Evolutionary conservation across 1,139 yeast genomes (phyloP).

Genomic region (Hanseniaspora uvarum): DNA sequence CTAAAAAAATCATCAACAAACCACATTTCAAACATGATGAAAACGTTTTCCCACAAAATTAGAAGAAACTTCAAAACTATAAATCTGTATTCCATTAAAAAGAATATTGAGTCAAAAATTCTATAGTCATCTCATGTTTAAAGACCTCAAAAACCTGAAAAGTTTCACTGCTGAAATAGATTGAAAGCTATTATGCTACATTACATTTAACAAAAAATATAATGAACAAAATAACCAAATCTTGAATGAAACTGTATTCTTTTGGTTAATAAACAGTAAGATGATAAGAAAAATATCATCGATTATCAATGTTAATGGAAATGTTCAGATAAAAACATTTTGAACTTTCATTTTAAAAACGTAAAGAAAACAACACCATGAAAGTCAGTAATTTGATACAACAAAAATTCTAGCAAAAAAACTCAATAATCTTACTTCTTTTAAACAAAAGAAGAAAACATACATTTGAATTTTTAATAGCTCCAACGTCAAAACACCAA

Average conservation of each 20-base stretch:
- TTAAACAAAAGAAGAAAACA: conserved; percentile 8
- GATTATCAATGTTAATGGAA: neutral
- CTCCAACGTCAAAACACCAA: neutral
- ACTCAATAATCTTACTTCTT: neutral
- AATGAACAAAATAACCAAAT: neutral
- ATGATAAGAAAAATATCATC: neutral
- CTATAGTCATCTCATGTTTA: neutral
- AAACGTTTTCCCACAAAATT: neutral
- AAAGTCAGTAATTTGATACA: neutral
- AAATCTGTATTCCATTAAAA: neutral
- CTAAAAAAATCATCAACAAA: neutral
- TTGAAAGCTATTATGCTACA: neutral
- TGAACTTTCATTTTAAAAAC: neutral
- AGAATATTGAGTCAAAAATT: neutral
- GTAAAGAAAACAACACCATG: neutral
- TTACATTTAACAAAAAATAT: neutral
- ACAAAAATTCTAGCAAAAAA: neutral
- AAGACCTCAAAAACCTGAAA: neutral
- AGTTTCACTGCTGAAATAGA: neutral
- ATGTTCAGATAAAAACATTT: conserved; percentile 1
- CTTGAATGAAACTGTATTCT: neutral
- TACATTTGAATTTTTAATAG: neutral
- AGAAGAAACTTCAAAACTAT: neutral
- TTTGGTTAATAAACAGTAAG: neutral
- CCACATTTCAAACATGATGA: neutral